These are phyloP conservation scores for Bretschneidera sinensis DNA, from an alignment of 345 rosid genomes.

Conservation along the genomic window DNA sequence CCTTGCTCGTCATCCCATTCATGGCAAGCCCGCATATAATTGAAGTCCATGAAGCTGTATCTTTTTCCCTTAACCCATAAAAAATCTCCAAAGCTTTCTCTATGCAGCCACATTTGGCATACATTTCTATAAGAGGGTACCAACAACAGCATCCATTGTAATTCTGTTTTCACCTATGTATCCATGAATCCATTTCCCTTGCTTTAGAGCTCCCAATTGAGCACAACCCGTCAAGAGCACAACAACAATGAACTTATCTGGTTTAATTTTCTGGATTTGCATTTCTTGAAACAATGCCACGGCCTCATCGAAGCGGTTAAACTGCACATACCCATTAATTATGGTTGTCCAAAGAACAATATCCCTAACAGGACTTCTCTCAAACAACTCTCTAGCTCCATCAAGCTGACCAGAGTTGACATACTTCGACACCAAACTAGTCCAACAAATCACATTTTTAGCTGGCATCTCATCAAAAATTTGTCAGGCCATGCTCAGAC, in stretches of 20 bases:
- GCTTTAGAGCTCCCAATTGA: constrained; percentile 66
- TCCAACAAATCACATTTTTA: constrained; percentile 70
- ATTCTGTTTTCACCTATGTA: constrained; percentile 46
- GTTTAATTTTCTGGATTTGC: constrained; percentile 46
- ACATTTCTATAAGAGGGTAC: constrained; percentile 76
- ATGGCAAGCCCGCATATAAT: constrained; percentile 64
- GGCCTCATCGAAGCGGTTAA: constrained; percentile 55
- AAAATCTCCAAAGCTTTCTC: constrained; percentile 57
- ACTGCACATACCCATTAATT: constrained; percentile 78
- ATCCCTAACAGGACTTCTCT: constrained; percentile 59
- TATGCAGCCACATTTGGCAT: constrained; percentile 65
- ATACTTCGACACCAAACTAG: constrained; percentile 61
- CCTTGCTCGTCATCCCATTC: constrained; percentile 55
- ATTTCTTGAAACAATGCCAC: constrained; percentile 46
- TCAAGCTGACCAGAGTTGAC: constrained; percentile 41
- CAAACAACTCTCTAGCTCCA: constrained; percentile 65
- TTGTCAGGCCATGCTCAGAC: constrained; percentile 39
- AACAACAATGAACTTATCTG: constrained; percentile 55
- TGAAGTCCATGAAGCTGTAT: constrained; percentile 71
- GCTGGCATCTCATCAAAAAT: constrained; percentile 46
- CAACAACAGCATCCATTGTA: constrained; percentile 46
- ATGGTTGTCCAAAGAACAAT: constrained; percentile 79
- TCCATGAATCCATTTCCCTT: constrained; percentile 77
- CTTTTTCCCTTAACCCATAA: constrained; percentile 37
- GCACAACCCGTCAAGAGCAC: constrained; percentile 74